phyloP scores from a whole-genome alignment of 2,329 filamentous ascomycete species.

The Fusarium napiforme region DNA sequence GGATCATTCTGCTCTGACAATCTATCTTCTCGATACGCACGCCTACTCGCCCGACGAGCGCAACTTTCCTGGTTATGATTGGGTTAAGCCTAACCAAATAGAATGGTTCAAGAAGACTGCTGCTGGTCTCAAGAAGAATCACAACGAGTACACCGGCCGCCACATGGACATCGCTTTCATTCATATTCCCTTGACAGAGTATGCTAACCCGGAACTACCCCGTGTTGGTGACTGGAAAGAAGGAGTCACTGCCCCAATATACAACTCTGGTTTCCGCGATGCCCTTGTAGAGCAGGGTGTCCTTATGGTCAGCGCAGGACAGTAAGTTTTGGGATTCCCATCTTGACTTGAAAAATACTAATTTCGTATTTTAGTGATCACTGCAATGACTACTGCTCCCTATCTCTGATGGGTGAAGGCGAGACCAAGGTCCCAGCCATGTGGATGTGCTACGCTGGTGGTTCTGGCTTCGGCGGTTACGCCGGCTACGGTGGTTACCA shows the following conservation, averaged over 20 bases:
- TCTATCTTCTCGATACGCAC: constrained; percentile 97
- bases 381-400: constrained; percentile 94
- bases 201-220: constrained; percentile 71
- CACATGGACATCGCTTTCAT: constrained; percentile 98
- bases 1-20: constrained; percentile 87
- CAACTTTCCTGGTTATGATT: constrained; percentile 93
- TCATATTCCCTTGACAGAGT: constrained; percentile 95
- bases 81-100: constrained; percentile 94
- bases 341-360: constrained; percentile 17
- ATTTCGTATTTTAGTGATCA: constrained; percentile 71
- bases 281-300: constrained; percentile 88
- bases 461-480: constrained; percentile 92
- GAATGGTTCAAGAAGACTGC: constrained; percentile 91
- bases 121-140: constrained; percentile 76
- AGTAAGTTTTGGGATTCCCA: constrained; percentile 66
- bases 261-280: constrained; percentile 93
- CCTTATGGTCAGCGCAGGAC: constrained; percentile 88
- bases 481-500: constrained; percentile 89
- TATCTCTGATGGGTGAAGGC: constrained; percentile 60
- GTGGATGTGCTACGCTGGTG: constrained; percentile 99
- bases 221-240: constrained; percentile 79
- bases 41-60: constrained; percentile 90
- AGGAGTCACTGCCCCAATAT: constrained; percentile 84
- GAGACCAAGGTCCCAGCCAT: constrained; percentile 71
- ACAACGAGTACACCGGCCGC: constrained; percentile 86